Conservation (phyloP, 2,329 filamentous ascomycete species). For the Colletotrichum chlorophyti region DNA sequence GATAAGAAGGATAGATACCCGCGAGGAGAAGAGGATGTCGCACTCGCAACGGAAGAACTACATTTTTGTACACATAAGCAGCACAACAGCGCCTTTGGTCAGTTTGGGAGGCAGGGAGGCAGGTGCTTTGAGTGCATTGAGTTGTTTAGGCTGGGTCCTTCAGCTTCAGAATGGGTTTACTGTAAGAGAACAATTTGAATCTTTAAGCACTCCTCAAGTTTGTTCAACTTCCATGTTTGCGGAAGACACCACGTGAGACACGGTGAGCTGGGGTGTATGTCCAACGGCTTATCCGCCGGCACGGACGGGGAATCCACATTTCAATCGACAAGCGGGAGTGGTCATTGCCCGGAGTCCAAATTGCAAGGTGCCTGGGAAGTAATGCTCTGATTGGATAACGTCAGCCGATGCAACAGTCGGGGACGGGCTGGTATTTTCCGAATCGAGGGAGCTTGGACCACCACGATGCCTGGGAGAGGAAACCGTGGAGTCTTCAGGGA, state of each 20-base stretch:
- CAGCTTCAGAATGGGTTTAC: no score
- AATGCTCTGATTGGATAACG: neutral
- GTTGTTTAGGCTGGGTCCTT: no score
- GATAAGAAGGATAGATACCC: constrained; percentile 29
- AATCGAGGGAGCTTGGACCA: constrained; percentile 36
- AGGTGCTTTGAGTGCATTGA: no score
- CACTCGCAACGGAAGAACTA: neutral
- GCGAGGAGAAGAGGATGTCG: neutral
- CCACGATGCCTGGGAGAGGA: constrained; percentile 30
- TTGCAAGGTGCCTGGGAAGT: no score
- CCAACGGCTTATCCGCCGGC: neutral
- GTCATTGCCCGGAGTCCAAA: neutral
- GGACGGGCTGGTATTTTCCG: constrained; percentile 21
- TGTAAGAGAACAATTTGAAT: no score
- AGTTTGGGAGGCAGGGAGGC: no score
- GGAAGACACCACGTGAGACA: no score
- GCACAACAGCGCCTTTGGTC: neutral
- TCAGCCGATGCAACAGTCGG: neutral
- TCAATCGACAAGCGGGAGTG: neutral
- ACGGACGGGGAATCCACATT: neutral
- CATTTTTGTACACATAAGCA: neutral
- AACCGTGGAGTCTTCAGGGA: constrained; percentile 35
- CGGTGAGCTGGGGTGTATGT: no score
- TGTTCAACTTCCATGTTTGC: neutral
- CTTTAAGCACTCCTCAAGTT: no score